phyloP scores from a whole-genome alignment of 1,139 yeast species.

The Wickerhamiella infanticola region DNA sequence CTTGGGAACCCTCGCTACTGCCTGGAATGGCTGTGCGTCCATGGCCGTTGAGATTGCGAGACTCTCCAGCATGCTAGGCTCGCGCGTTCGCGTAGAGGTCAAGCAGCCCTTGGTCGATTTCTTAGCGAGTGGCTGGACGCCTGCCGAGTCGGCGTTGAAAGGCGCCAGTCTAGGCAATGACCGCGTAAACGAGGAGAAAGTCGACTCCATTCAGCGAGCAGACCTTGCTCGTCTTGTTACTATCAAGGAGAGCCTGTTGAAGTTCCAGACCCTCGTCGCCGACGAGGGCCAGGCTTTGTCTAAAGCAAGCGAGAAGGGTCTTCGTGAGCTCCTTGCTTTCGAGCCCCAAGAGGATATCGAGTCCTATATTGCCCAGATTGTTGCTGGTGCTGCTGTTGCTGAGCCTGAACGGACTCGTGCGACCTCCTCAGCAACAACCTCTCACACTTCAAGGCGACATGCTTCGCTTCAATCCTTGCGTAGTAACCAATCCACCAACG shows the following conservation, averaged over 20 bases:
- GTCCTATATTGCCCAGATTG: constrained; percentile 36
- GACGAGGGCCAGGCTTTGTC: constrained; percentile 23
- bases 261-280: constrained; percentile 44
- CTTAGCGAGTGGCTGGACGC: constrained; percentile 17
- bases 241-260: constrained; percentile 52
- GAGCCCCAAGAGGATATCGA: constrained; percentile 43
- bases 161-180: constrained; percentile 19
- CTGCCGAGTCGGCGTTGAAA: constrained; percentile 19
- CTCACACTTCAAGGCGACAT: constrained; percentile 1
- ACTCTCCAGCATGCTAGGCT: constrained; percentile 20
- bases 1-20: constrained; percentile 22
- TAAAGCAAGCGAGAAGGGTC: constrained; percentile 41
- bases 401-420: constrained; percentile 11
- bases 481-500: background rate
- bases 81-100: constrained; percentile 22
- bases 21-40: constrained; percentile 21
- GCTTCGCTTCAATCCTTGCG: background rate
- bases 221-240: constrained; percentile 53
- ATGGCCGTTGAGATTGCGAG: constrained; percentile 20
- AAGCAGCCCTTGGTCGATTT: constrained; percentile 21
- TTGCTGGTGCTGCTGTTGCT: constrained; percentile 18
- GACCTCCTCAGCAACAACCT: constrained; percentile 1
- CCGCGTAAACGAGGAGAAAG: constrained; percentile 15
- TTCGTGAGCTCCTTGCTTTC: constrained; percentile 48
- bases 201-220: constrained; percentile 67